Conservation (phyloP, 108 stramenopile genomes). For the Nitzschia putrida region DNA sequence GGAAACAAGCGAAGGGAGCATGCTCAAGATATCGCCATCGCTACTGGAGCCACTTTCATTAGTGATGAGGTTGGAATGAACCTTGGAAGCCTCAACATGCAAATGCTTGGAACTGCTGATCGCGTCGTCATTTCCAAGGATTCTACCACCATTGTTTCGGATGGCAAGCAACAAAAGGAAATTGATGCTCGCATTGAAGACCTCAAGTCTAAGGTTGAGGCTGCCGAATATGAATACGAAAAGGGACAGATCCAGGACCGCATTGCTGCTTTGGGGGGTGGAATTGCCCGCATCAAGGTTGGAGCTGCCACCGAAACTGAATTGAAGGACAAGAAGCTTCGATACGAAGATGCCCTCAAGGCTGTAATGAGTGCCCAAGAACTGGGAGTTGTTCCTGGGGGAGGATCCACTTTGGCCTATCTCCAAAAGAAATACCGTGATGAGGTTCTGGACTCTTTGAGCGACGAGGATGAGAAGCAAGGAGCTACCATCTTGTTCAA, state of each 20-base stretch:
- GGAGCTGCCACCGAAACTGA: conserved; percentile 98
- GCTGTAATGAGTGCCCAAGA: conserved; percentile 90
- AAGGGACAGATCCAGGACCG: conserved; percentile 92
- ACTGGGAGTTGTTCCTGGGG: conserved; percentile 96
- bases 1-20: conserved; percentile 92
- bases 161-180: conserved; percentile 88
- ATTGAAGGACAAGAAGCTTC: conserved; percentile 97
- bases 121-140: conserved; percentile 93
- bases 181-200: conserved; percentile 87
- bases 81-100: conserved; percentile 88
- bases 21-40: conserved; percentile 97
- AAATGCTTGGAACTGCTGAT: conserved; percentile 95
- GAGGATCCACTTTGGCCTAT: conserved; percentile 89
- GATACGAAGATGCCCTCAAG: conserved; percentile 97
- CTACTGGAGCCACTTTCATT: conserved; percentile 94
- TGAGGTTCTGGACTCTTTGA: conserved; percentile 78
- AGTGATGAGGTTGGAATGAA: conserved; percentile 96
- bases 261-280: conserved; percentile 94
- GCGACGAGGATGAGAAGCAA: conserved; percentile 85
- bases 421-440: conserved; percentile 67
- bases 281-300: conserved; percentile 96
- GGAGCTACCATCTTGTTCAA: conserved; percentile 89
- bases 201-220: conserved; percentile 84
- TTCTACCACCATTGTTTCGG: conserved; percentile 92
- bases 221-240: conserved; percentile 91